Evolutionary conservation across 2,329 filamentous ascomycete species (phyloP).

Genomic region (Neophaeococcomyces aloes): DNA sequence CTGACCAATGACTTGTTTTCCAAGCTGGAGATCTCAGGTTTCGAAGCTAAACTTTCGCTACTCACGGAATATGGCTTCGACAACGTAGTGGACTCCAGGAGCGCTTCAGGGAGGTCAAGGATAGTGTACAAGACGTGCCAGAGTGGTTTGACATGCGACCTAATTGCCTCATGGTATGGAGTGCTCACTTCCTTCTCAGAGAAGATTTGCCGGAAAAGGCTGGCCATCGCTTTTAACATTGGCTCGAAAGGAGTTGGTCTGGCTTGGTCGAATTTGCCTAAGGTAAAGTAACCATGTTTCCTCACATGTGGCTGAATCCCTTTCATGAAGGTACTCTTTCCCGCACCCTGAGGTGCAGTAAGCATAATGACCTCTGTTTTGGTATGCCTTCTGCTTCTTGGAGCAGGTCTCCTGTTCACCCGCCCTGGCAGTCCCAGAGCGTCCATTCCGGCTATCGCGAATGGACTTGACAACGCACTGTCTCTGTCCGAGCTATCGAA

Average conservation of each 20-base stretch:
- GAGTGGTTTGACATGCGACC: slow-evolving; percentile 45
- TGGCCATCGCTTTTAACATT: slow-evolving; percentile 49
- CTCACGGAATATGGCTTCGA: slow-evolving; percentile 25
- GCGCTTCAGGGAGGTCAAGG: slow-evolving; percentile 59
- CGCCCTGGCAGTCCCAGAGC: slow-evolving; percentile 22
- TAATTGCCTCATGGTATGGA: slow-evolving; percentile 49
- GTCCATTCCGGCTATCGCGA: slow-evolving; percentile 25
- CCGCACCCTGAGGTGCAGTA: slow-evolving; percentile 46
- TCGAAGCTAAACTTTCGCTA: slow-evolving; percentile 6
- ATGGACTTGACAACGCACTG: slow-evolving; percentile 24
- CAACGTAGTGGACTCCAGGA: slow-evolving; percentile 31
- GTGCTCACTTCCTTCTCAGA: slow-evolving; percentile 53
- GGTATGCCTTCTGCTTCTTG: slow-evolving; percentile 41
- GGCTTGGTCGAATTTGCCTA: slow-evolving; percentile 50
- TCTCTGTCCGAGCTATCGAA: slow-evolving; percentile 28
- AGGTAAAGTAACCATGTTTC: slow-evolving; percentile 49
- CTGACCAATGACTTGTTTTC: slow-evolving; percentile 7
- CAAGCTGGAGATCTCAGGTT: slow-evolving; percentile 16
- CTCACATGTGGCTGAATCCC: slow-evolving; percentile 48
- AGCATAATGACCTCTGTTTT: slow-evolving; percentile 53
- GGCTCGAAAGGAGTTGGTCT: slow-evolving; percentile 52
- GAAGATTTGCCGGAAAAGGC: slow-evolving; percentile 54
- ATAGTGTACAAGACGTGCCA: slow-evolving; percentile 48
- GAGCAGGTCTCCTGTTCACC: slow-evolving; percentile 32
- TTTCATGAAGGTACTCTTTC: slow-evolving; percentile 51